Base-by-base conservation (phyloP, 805 yeast species). In the Monosporozyma solicola region DNA sequence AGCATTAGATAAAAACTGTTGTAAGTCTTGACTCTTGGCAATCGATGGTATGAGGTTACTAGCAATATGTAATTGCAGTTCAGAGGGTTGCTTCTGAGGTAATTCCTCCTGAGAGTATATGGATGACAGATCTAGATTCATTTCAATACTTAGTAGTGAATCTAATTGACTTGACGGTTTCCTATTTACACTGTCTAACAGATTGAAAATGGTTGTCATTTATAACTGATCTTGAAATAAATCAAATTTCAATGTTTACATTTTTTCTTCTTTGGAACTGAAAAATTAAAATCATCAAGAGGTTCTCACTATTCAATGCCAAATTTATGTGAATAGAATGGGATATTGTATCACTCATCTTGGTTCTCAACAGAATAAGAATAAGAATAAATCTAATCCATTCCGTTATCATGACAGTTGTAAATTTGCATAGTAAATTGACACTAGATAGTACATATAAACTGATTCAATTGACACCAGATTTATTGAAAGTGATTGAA, bases 391-490 rank as follows among this genome's bases (percentile, higher is more conserved):
- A 32, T 32, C 1, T 8, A 32, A 32, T 13, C 29, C 29, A 27
- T 27, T 27, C 29, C 29, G 5, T 9, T 32, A 32, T 32, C 37
- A 41, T 54, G 53, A 54, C 51, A 24, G 16, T 53, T 5, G 49
- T 53, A 1, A 62, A 61, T 41, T 46, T 66, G 22, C 59, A 61
- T 46, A 56, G 63, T 15, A 54, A 56, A 48, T 43, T 59, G 8
- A 44, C 56, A 1, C 59, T 66, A n/a, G 67, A 64, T 16, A 49
- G 55, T 1, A 67, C 73, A 0, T 79, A 77, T 55, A 78, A 77
- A 57, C 64, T 84, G 6, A 61, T 84, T 6, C 83, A 81, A 58
- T 69, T 83, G 7, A 71, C 78, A 0, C 77, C 80, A 6, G 83
- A 76, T 2, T 56, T 83, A 1, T 52, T 80, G 35, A 57, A 63